These are phyloP conservation scores for Globisporangium abappressorium DNA, from an alignment of 352 stramenopile genomes.

Conservation along the genomic window DNA sequence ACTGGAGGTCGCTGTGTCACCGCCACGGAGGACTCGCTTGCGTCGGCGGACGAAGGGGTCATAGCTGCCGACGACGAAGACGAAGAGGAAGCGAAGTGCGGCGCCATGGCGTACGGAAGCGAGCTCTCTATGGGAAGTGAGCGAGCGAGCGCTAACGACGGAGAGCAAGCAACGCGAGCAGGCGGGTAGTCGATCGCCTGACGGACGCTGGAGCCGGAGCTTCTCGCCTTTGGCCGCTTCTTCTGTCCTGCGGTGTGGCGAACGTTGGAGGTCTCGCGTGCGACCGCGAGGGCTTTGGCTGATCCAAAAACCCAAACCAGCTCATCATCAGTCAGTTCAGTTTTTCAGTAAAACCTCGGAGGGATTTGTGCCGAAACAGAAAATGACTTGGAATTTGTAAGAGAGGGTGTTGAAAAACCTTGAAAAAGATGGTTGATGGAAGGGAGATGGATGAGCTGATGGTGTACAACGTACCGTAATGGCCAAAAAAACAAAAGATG, in stretches of 20 bases:
- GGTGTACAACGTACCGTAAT: background rate
- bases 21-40: conserved; percentile 4
- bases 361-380: background rate
- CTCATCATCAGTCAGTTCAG: background rate
- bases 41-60: conserved; percentile 4
- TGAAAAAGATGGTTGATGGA: background rate
- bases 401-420: background rate
- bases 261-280: background rate
- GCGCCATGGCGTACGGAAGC: conserved; percentile 8
- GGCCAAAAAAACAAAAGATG: background rate
- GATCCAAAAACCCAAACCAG: background rate
- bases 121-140: background rate
- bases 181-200: background rate
- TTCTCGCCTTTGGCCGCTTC: background rate
- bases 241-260: background rate
- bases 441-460: background rate
- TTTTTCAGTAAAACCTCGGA: background rate
- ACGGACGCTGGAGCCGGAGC: background rate
- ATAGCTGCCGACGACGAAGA: conserved; percentile 3
- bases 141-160: background rate
- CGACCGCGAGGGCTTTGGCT: background rate
- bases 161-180: no score
- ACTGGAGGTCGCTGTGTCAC: background rate
- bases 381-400: background rate
- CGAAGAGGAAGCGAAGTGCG: conserved; percentile 18